Evolutionary conservation across 179 eudicot genomes (phyloP), one percentile per base, ranked within the genome.

Genomic region (Nepenthes alata): DNA sequence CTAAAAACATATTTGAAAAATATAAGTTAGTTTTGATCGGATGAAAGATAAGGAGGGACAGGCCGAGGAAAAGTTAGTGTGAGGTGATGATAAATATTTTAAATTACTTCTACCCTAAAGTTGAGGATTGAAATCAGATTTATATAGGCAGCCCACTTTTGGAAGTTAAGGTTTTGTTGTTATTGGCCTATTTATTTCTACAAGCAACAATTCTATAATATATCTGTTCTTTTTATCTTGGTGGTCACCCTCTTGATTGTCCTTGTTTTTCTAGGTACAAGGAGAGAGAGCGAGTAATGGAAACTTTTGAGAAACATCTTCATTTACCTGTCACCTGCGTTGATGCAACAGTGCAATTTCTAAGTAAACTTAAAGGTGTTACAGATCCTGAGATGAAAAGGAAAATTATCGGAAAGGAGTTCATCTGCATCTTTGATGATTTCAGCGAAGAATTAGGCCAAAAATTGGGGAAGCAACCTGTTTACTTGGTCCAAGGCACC

Each of bases 401-500:
- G 60, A 93, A 93, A 72, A 89, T 93, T 39, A 89, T 93, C 38
- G 98, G 98, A 56, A 89, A 71, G 74, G 96, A 93, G 73, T 93
- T 93, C 61, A 89, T 93, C 38, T 48, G 70, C 61, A 75, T 86
- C 2, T 93, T 93, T 78, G 96, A 93, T 64, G 84, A 76, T 52
- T 93, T 93, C 66, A 90, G 86, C 35, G 83, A 86, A 53, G 84
- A 86, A 15, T 76, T 93, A 75, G 88, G 85, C 75, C 59, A 67
- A 34, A 83, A 83, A 67, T 61, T 77, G 14, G 98, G 93, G 13
- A 86, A 66, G 65, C 86, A 59, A 60, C 95, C 98, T 38, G 69
- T 76, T 49, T 93, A 78, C 72, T 75, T 93, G 69, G 98, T 93
- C 57, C 98, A 93, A 80, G 96, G 98, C 76, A 93, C 98, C 34